Evolutionary conservation across 441 rosid species (phyloP).

Genomic region (Syzygium syzygioides): DNA sequence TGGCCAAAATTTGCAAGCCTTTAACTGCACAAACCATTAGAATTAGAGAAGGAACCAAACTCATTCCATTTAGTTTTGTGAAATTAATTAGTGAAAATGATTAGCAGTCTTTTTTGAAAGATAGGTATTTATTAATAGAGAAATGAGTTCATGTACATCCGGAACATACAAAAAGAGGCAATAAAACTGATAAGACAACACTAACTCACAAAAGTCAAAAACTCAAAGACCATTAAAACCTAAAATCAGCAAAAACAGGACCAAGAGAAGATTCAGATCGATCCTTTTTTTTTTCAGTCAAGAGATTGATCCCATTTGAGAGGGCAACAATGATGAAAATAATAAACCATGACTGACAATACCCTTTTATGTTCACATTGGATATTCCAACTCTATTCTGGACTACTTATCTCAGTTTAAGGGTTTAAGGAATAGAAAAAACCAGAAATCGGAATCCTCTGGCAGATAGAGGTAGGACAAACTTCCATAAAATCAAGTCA

Average conservation of each 20-base stretch:
- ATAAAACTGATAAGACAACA: background rate
- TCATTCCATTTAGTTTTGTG: too few relatives aligned
- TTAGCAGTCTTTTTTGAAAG: background rate
- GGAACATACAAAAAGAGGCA: background rate
- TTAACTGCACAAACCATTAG: slow-evolving; percentile 42
- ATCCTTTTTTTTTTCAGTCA: background rate
- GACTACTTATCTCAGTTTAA: background rate
- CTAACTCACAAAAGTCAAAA: background rate
- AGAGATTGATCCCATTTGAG: background rate
- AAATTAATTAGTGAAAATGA: background rate
- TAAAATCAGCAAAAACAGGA: background rate
- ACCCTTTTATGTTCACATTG: background rate
- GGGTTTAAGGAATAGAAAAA: background rate
- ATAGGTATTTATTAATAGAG: background rate
- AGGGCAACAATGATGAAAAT: background rate
- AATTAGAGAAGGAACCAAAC: background rate
- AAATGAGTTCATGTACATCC: background rate
- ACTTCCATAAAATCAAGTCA: background rate
- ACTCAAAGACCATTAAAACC: background rate
- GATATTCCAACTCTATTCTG: background rate
- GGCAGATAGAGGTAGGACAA: background rate
- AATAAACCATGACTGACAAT: background rate
- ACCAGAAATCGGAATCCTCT: background rate
- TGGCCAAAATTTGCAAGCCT: slow-evolving; percentile 74
- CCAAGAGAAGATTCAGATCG: background rate